phyloP scores from a whole-genome alignment of 2,329 filamentous ascomycete species.

The Xylaria sp. region DNA sequence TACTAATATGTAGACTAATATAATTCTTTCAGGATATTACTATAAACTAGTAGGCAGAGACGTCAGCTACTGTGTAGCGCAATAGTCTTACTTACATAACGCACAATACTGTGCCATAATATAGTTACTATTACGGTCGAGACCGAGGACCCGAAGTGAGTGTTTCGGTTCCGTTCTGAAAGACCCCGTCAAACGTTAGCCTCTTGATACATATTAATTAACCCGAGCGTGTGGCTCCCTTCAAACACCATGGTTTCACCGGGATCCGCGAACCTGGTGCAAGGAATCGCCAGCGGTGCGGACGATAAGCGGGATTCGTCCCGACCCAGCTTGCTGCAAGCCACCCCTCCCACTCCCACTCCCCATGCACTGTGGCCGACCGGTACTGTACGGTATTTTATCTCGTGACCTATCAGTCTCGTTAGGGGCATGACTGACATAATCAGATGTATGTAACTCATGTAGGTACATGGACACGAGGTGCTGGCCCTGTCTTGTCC shows the following conservation, averaged over 20 bases:
- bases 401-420: neutral
- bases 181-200: conserved; percentile 15
- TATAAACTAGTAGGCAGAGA: neutral
- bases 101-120: neutral
- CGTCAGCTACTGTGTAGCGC: neutral
- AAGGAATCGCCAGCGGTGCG: conserved; percentile 33
- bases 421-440: neutral
- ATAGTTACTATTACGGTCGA: neutral
- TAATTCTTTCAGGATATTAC: conserved; percentile 10
- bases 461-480: conserved; percentile 2
- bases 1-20: neutral
- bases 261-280: conserved; percentile 40
- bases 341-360: conserved; percentile 25
- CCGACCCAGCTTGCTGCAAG: conserved; percentile 36
- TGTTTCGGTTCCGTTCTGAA: conserved; percentile 9
- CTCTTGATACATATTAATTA: conserved; percentile 29
- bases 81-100: neutral
- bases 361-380: conserved; percentile 32
- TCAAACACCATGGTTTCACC: conserved; percentile 31
- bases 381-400: conserved; percentile 7
- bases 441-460: conserved; percentile 3
- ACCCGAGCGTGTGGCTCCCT: conserved; percentile 36
- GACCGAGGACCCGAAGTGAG: conserved; percentile 22
- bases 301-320: conserved; percentile 36
- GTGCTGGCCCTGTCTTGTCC: conserved; percentile 15